These are phyloP conservation scores for Stemphylium beticola DNA, from an alignment of 2,329 filamentous ascomycete species.

Conservation along the genomic window DNA sequence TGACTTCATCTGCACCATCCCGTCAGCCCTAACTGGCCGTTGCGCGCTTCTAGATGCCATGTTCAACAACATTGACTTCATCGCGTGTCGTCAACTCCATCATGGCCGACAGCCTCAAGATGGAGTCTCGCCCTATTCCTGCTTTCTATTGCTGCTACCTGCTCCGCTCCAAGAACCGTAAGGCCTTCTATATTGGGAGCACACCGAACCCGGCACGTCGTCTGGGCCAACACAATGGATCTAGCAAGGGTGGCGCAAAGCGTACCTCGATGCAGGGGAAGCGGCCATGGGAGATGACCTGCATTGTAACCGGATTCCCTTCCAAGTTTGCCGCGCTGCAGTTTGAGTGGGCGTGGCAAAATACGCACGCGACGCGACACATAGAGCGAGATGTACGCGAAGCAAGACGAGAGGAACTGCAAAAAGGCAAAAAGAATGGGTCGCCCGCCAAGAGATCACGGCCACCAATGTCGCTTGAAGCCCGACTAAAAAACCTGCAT, in stretches of 20 bases:
- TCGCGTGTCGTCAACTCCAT: not conserved
- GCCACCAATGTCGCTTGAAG: constrained; percentile 66
- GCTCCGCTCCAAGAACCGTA: constrained; percentile 78
- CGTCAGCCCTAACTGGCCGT: constrained; percentile 21
- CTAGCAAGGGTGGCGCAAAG: constrained; percentile 78
- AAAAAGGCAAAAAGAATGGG: constrained; percentile 33
- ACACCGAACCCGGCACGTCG: constrained; percentile 87
- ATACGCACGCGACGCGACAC: constrained; percentile 80
- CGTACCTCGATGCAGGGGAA: constrained; percentile 72
- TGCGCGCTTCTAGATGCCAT: constrained; percentile 23
- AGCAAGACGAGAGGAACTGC: constrained; percentile 43
- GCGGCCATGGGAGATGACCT: constrained; percentile 82
- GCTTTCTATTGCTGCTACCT: constrained; percentile 94
- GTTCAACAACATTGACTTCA: constrained; percentile 19
- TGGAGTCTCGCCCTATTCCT: constrained; percentile 64
- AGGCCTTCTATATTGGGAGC: constrained; percentile 84
- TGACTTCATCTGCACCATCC: constrained; percentile 14
- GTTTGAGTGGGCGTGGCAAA: constrained; percentile 97
- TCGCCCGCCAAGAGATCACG: constrained; percentile 52
- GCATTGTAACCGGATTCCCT: constrained; percentile 85
- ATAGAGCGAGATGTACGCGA: constrained; percentile 60
- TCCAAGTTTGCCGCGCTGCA: constrained; percentile 87
- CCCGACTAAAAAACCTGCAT: constrained; percentile 80
- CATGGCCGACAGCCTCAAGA: constrained; percentile 19
- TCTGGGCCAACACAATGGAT: constrained; percentile 90